Percentiles rank a stretch among this genome's conserved stretches.
phyloP scores from a whole-genome alignment of 106 monocot genomes.

The Platanthera zijinensis region DNA sequence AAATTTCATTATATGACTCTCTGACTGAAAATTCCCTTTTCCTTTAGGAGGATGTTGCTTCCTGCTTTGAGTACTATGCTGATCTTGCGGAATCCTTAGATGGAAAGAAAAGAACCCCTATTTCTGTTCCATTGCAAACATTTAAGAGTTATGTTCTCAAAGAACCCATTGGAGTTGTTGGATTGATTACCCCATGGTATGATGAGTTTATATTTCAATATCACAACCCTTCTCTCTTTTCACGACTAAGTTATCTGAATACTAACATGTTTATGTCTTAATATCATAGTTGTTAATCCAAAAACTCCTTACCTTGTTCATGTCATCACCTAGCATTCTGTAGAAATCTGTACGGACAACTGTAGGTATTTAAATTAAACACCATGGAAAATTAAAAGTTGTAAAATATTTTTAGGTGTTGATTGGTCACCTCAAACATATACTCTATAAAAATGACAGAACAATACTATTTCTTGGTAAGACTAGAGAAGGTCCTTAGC shows the following conservation, averaged over 20 bases:
- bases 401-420: too few species aligned
- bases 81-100: constrained; percentile 90
- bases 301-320: too few species aligned
- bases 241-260: neutral
- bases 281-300: too few species aligned
- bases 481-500: too few species aligned
- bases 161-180: constrained; percentile 97
- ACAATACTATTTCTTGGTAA: too few species aligned
- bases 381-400: too few species aligned
- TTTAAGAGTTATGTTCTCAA: constrained; percentile 69
- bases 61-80: constrained; percentile 95
- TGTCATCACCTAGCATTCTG: too few species aligned
- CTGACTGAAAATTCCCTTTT: neutral
- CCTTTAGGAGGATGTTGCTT: constrained; percentile 94
- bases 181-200: constrained; percentile 96
- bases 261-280: too few species aligned
- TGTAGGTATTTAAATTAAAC: too few species aligned
- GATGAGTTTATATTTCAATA: neutral
- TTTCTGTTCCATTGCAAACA: constrained; percentile 86
- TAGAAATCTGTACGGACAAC: too few species aligned
- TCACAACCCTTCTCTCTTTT: neutral
- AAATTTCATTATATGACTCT: neutral
- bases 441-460: too few species aligned
- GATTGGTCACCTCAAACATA: too few species aligned
- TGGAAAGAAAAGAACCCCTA: constrained; percentile 61